Evolutionary conservation across 83 land plant species (phyloP).

Genomic region (Larix sibirica): DNA sequence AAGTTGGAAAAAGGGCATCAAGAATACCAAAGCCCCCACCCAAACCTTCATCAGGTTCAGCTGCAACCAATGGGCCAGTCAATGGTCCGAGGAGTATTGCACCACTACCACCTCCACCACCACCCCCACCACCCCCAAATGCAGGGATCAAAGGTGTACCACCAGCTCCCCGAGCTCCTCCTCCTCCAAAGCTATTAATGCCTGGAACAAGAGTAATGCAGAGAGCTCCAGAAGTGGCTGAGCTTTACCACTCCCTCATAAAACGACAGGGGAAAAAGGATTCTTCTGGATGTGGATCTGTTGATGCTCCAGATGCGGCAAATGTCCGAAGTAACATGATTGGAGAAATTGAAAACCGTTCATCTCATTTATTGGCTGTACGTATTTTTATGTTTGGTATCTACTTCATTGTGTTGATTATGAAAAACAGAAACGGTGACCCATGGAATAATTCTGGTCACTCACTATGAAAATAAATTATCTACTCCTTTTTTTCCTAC

Average conservation of each 20-base stretch:
- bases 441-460: neutral
- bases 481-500: neutral
- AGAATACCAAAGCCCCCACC: constrained; percentile 76
- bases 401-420: neutral
- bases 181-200: constrained; percentile 28
- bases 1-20: constrained; percentile 50
- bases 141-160: constrained; percentile 20
- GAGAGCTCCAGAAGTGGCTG: constrained; percentile 88
- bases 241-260: constrained; percentile 77
- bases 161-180: constrained; percentile 56
- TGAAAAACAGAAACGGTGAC: neutral
- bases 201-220: constrained; percentile 39
- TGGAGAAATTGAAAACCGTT: constrained; percentile 98
- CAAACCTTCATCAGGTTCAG: constrained; percentile 34
- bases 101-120: constrained; percentile 62
- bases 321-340: constrained; percentile 68
- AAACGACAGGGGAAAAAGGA: constrained; percentile 61
- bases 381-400: constrained; percentile 23
- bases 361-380: constrained; percentile 89
- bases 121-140: constrained; percentile 63
- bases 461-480: neutral
- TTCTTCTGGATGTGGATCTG: constrained; percentile 19
- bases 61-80: constrained; percentile 9
- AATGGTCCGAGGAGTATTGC: neutral
- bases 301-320: constrained; percentile 33